These are phyloP conservation scores for Canavalia ensiformis DNA, from an alignment of 306 rosid species.

Conservation along the genomic window DNA sequence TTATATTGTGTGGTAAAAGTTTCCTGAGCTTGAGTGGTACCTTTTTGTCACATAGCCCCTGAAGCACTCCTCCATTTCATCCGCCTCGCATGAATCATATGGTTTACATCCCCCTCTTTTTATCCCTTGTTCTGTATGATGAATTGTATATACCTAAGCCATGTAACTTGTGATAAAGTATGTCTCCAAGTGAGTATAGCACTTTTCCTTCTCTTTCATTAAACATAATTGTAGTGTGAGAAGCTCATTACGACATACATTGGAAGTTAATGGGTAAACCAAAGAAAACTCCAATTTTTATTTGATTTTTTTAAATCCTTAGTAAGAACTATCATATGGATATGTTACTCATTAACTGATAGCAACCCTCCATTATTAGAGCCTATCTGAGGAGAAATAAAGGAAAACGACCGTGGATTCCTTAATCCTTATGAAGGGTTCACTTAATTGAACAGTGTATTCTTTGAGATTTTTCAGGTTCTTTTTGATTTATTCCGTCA, in stretches of 20 bases:
- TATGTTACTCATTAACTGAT: too few species aligned
- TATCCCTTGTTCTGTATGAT: background rate
- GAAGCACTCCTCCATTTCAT: too few species aligned
- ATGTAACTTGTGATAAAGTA: background rate
- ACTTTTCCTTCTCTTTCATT: background rate
- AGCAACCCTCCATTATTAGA: too few species aligned
- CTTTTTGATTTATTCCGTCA: constrained; percentile 86
- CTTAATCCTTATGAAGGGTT: constrained; percentile 26
- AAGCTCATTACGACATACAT: constrained; percentile 2
- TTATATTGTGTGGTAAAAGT: background rate
- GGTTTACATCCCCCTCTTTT: background rate
- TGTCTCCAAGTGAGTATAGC: background rate
- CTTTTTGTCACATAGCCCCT: too few species aligned
- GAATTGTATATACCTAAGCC: background rate
- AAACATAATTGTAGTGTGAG: constrained; percentile 13
- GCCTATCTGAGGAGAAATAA: too few species aligned
- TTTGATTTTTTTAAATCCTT: too few species aligned
- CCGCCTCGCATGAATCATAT: background rate
- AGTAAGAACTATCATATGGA: background rate
- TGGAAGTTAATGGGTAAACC: background rate
- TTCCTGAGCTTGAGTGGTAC: too few species aligned
- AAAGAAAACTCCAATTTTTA: background rate
- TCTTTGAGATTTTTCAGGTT: constrained; percentile 63
- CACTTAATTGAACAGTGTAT: constrained; percentile 35
- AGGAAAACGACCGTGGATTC: background rate